A percentile compares a stretch with the other conserved stretches of the same genome.
Conservation (phyloP, 2,329 filamentous ascomycete genomes). For the Pseudopyrenochaeta lycopersici region DNA sequence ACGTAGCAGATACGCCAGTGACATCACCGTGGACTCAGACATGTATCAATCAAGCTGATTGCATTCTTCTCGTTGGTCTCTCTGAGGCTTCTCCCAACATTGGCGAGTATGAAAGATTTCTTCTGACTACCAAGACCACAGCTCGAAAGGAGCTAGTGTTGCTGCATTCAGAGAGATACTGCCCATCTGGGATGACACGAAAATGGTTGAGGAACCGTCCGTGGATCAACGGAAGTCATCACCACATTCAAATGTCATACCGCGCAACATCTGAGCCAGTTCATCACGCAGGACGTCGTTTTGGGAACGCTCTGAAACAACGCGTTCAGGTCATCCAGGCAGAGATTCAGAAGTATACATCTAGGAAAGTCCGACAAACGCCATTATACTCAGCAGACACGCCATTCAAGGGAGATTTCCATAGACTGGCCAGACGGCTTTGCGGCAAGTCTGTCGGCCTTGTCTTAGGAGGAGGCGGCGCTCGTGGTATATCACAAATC, state of each 20-base stretch:
- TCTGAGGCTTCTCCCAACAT: conserved; percentile 90
- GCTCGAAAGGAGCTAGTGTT: conserved; percentile 92
- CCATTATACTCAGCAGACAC: conserved; percentile 91
- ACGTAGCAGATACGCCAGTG: conserved; percentile 95
- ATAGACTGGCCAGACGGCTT: conserved; percentile 85
- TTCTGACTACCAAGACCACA: conserved; percentile 96
- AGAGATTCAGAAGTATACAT: conserved; percentile 98
- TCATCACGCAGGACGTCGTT: conserved; percentile 76
- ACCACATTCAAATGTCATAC: conserved; percentile 96
- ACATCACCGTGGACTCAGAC: conserved; percentile 99
- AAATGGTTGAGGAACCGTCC: conserved; percentile 88
- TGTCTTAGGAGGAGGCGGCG: conserved; percentile 92
- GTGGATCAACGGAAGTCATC: conserved; percentile 98
- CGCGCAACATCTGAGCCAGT: conserved; percentile 78
- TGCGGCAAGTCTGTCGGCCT: conserved; percentile 95
- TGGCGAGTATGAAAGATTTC: conserved; percentile 95
- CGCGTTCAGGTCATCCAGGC: conserved; percentile 93
- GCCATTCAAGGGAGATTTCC: conserved; percentile 95
- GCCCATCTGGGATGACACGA: conserved; percentile 81
- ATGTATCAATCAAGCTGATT: conserved; percentile 96
- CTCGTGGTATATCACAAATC: conserved; percentile 89
- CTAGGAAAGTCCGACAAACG: conserved; percentile 85
- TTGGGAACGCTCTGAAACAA: conserved; percentile 88
- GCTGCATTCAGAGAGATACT: conserved; percentile 88
- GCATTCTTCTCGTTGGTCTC: conserved; percentile 89